Evolutionary conservation across 495 filamentous ascomycete genomes (phyloP), one percentile per base, ranked within the genome.

Genomic region (Staphylotrichum longicolle): DNA sequence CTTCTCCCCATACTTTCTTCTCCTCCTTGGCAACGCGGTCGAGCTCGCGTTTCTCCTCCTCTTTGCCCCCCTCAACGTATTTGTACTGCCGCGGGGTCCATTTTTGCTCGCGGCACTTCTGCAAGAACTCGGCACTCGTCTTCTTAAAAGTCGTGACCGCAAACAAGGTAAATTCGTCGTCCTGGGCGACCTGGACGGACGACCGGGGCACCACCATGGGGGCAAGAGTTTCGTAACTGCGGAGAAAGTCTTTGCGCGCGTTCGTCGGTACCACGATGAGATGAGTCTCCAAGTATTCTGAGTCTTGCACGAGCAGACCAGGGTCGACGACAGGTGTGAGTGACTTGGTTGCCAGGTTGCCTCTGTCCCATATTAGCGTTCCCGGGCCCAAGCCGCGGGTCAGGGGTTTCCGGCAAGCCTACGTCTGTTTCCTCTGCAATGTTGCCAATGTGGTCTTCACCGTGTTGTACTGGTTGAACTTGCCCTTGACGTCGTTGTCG

Each of bases 21-120:
- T 96, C 91, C 68, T 96, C 89, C 57, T 83, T 86, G 56, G 82
- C 80, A 41, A 96, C 86, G 53, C 86, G 83, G 62, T 91, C 88
- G 32, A 95, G 82, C 76, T 98, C 93, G 68, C 83, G 85, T 63
- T 86, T 82, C 75, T 98, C 95, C 70, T 89, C 88, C 68, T 96
- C 92, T 64, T 83, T 88, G 4, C 91, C 93, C 5, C 91, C 92
- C 66, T 93, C 91, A 34, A 90, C 86, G 73, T 96, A 93, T 74
- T 90, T 92, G 78, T 91, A 96, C 66, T 97, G 94, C 49, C 95
- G 85, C 15, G 93, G 93, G 12, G 90, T 94, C 90, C 93, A 98
- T 66, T 91, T 90, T 62, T 88, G 86, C 65, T 96, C 94, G 49
- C 95, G 83, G 68, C 86, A 90, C 75, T 93, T 96, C 72, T 91